These are phyloP conservation scores for Phytopythium mirpurense DNA, from an alignment of 352 stramenopile genomes.

Conservation along the genomic window DNA sequence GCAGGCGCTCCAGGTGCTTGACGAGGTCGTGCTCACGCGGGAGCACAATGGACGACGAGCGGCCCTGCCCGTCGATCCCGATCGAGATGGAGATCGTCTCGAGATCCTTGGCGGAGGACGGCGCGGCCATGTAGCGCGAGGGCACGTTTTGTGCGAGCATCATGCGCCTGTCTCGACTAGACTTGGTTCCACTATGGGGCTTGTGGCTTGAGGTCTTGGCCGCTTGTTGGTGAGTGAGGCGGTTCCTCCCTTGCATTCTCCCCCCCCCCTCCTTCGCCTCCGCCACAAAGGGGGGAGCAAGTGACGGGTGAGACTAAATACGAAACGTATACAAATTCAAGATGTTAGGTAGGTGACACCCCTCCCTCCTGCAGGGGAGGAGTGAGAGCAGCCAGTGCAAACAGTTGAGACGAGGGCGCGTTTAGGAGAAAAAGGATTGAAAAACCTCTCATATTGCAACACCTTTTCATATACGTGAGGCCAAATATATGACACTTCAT, in stretches of 20 bases:
- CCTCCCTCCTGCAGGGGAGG: background rate
- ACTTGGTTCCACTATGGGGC: too few species aligned
- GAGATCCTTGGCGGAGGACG: background rate
- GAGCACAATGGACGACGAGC: constrained; percentile 42
- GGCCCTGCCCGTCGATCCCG: constrained; percentile 21
- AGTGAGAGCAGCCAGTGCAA: constrained; percentile 5
- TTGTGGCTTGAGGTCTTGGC: background rate
- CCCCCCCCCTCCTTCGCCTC: too few species aligned
- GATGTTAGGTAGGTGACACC: background rate
- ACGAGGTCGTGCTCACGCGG: constrained; percentile 43
- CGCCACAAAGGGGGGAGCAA: too few species aligned
- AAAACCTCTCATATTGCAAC: background rate
- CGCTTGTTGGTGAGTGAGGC: constrained; percentile 4
- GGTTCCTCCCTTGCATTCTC: background rate
- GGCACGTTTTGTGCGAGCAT: constrained; percentile 2
- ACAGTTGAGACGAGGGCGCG: constrained; percentile 4
- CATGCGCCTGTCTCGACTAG: too few species aligned
- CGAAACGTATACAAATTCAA: background rate
- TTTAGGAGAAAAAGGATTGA: constrained; percentile 8
- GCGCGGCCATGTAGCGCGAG: background rate
- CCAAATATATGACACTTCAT: too few species aligned
- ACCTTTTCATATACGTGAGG: too few species aligned
- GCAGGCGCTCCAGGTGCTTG: constrained; percentile 38
- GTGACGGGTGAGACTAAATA: background rate
- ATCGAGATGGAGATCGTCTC: constrained; percentile 56